Evolutionary conservation across 208 protist species (phyloP).

Genomic region (Plasmodiophora brassicae): DNA sequence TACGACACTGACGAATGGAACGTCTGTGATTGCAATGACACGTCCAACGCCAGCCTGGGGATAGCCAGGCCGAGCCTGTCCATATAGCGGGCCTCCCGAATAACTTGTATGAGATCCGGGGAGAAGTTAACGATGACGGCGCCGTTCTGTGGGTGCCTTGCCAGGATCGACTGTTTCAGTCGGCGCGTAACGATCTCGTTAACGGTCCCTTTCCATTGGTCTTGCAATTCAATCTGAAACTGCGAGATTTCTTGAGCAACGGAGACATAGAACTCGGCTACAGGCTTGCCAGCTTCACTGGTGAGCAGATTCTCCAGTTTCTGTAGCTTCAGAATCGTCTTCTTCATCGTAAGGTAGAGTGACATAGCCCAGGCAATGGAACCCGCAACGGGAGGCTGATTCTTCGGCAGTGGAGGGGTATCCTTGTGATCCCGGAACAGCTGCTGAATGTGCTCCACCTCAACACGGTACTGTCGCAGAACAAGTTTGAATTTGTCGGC

Average conservation of each 20-base stretch:
- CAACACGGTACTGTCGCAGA: slow-evolving; percentile 75
- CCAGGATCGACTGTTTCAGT: slow-evolving; percentile 81
- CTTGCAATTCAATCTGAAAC: slow-evolving; percentile 78
- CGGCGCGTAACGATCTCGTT: slow-evolving; percentile 71
- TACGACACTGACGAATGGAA: slow-evolving; percentile 86
- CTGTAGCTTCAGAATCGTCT: slow-evolving; percentile 87
- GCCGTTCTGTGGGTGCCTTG: background rate
- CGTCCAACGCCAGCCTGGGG: slow-evolving; percentile 87
- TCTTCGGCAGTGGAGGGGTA: slow-evolving; percentile 86
- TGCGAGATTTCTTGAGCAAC: slow-evolving; percentile 84
- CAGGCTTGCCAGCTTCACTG: slow-evolving; percentile 63
- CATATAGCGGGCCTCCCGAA: slow-evolving; percentile 93
- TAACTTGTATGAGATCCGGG: slow-evolving; percentile 77
- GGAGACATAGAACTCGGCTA: slow-evolving; percentile 81
- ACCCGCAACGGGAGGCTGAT: slow-evolving; percentile 90
- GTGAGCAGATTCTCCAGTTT: slow-evolving; percentile 65
- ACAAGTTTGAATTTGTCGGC: slow-evolving; percentile 88
- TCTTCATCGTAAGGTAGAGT: slow-evolving; percentile 91
- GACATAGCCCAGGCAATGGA: slow-evolving; percentile 81
- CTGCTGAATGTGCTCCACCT: slow-evolving; percentile 62
- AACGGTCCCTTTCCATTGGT: slow-evolving; percentile 79
- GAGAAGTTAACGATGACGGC: slow-evolving; percentile 82
- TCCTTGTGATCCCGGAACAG: slow-evolving; percentile 81
- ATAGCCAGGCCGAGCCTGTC: slow-evolving; percentile 89
- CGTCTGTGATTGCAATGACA: slow-evolving; percentile 93